Evolutionary conservation across 176 grass and related monocot genomes (phyloP).

Genomic region (Rhynchospora breviuscula): DNA sequence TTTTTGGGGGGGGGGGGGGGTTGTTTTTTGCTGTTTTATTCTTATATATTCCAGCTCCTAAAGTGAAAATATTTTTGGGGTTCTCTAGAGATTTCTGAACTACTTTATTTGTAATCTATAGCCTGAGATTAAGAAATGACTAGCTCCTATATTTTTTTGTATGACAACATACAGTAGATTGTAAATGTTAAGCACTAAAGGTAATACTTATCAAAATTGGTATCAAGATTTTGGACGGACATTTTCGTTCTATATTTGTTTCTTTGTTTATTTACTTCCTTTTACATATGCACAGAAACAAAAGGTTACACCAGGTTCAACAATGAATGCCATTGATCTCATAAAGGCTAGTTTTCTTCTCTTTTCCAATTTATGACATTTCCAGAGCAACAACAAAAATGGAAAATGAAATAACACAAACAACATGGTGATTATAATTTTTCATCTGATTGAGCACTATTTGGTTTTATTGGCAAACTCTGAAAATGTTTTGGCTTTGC

Average conservation of each 20-base stretch:
- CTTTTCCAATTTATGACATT: not conserved
- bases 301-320: slow-evolving; percentile 47
- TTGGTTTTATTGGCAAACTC: not conserved
- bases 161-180: not conserved
- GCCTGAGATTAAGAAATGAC: not conserved
- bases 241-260: too few species aligned
- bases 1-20: too few species aligned
- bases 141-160: not conserved
- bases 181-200: not conserved
- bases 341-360: slow-evolving; percentile 50
- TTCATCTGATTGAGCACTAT: not conserved
- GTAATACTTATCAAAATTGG: not conserved
- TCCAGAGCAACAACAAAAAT: not conserved
- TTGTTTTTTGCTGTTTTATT: not conserved
- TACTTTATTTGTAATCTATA: not conserved
- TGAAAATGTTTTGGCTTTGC: too few species aligned
- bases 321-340: slow-evolving; percentile 55
- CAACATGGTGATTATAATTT: not conserved
- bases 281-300: slow-evolving; percentile 63
- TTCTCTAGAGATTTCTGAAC: not conserved
- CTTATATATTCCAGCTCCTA: not conserved
- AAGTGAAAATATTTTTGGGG: not conserved
- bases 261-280: not conserved
- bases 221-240: not conserved
- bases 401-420: not conserved